A percentile compares a stretch with the other conserved stretches of the same genome.
These are phyloP conservation scores for Colletotrichum navitas DNA, from an alignment of 2,329 filamentous ascomycete genomes.

Conservation along the genomic window DNA sequence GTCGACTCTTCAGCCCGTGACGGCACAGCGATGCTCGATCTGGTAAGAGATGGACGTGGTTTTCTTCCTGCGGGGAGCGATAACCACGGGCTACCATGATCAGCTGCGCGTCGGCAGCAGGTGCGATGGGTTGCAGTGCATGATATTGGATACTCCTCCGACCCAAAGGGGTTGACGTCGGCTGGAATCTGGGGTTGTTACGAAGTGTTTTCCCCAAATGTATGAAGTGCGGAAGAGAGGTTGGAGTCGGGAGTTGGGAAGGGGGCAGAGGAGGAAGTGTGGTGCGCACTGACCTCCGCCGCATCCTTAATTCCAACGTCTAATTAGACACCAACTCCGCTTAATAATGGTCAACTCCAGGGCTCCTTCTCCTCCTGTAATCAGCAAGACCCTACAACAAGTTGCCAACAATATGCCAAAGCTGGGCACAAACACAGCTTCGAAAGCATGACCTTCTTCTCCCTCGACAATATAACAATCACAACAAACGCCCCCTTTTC, in stretches of 20 bases:
- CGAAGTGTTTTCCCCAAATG: neutral
- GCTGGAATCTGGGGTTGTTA: neutral
- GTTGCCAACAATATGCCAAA: neutral
- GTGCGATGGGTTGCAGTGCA: neutral
- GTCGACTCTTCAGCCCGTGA: neutral
- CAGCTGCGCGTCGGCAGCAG: slow-evolving; percentile 1
- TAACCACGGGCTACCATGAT: neutral
- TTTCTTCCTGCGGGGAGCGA: neutral
- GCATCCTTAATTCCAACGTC: slow-evolving; percentile 28
- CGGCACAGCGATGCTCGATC: neutral
- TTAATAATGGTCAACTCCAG: neutral
- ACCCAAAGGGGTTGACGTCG: neutral
- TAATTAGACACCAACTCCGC: neutral
- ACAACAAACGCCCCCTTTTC: neutral
- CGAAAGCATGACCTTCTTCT: neutral
- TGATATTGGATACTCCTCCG: neutral
- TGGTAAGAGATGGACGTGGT: neutral
- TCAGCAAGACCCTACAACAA: neutral
- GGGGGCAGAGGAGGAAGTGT: neutral
- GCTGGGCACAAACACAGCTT: neutral
- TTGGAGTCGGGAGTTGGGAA: neutral
- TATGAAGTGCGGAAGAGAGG: neutral
- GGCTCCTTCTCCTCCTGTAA: neutral
- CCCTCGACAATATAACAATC: neutral
- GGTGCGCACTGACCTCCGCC: slow-evolving; percentile 7